A percentile compares a stretch with the other conserved stretches of the same genome.
These are phyloP conservation scores for Ogataea glucozyma DNA, from an alignment of 805 yeast genomes.

Conservation along the genomic window DNA sequence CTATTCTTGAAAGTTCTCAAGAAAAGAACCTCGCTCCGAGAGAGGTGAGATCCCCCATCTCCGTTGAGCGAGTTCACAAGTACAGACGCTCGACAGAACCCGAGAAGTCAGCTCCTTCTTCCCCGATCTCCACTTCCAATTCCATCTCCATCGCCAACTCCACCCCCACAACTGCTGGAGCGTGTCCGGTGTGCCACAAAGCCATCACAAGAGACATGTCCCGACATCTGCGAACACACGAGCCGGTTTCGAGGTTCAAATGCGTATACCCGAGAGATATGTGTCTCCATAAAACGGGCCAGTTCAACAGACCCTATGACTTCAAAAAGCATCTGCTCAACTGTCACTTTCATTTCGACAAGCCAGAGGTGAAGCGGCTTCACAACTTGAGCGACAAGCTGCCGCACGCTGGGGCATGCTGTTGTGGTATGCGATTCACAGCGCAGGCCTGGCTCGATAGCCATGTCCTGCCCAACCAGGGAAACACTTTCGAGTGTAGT, in stretches of 20 bases:
- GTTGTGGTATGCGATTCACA: slow-evolving; percentile 48
- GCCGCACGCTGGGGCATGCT: slow-evolving; percentile 51
- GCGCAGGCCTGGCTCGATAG: slow-evolving; percentile 58
- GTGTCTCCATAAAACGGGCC: slow-evolving; percentile 61
- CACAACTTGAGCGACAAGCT: slow-evolving; percentile 57
- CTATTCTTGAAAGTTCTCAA: no score
- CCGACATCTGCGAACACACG: slow-evolving; percentile 64
- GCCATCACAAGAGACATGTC: slow-evolving; percentile 60
- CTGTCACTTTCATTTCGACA: slow-evolving; percentile 57
- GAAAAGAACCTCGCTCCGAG: no score
- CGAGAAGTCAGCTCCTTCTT: no score
- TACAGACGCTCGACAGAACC: no score
- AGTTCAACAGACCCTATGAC: slow-evolving; percentile 68
- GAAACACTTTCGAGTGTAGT: slow-evolving; percentile 17
- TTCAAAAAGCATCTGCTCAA: slow-evolving; percentile 65
- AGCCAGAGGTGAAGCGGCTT: slow-evolving; percentile 42
- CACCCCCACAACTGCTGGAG: neutral
- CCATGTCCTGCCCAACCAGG: slow-evolving; percentile 46
- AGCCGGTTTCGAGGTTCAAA: slow-evolving; percentile 52
- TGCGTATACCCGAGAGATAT: slow-evolving; percentile 57
- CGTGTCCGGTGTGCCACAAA: slow-evolving; percentile 54
- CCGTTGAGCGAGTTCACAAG: no score
- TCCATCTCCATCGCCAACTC: neutral
- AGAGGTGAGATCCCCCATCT: no score
- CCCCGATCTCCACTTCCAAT: neutral